Conservation (phyloP, 441 rosid species). For the Gossypium laxum region DNA sequence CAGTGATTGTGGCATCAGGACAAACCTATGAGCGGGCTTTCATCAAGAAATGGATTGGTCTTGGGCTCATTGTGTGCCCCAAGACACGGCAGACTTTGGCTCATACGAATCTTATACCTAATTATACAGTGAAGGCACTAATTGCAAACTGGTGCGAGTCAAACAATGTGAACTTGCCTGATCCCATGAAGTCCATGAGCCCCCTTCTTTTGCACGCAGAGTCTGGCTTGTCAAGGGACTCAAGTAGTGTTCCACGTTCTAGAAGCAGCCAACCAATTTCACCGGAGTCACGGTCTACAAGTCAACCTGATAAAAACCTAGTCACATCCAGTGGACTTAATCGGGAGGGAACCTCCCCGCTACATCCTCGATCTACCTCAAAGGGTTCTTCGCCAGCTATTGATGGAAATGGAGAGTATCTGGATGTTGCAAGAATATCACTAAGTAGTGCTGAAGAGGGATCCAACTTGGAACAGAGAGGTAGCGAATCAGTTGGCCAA, state of each 20-base stretch:
- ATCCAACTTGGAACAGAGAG: constrained; percentile 38
- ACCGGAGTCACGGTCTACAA: constrained; percentile 39
- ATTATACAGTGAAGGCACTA: constrained; percentile 80
- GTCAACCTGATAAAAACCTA: constrained; percentile 35
- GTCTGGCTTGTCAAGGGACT: constrained; percentile 29
- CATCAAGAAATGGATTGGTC: constrained; percentile 74
- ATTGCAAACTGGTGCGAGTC: constrained; percentile 43
- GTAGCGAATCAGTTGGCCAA: constrained; percentile 34
- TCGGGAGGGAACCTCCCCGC: constrained; percentile 42
- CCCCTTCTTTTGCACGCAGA: constrained; percentile 42
- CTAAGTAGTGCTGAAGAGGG: constrained; percentile 39
- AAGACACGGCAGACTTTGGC: constrained; percentile 67
- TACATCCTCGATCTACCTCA: constrained; percentile 49
- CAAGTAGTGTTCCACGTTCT: constrained; percentile 24
- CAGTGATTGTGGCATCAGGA: constrained; percentile 91
- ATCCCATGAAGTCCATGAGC: constrained; percentile 49
- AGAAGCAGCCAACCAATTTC: constrained; percentile 34
- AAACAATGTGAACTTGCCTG: constrained; percentile 63
- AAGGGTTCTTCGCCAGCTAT: constrained; percentile 39
- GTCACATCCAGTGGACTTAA: constrained; percentile 32
- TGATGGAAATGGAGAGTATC: constrained; percentile 33
- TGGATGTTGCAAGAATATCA: constrained; percentile 36
- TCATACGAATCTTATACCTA: constrained; percentile 68
- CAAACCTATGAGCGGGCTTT: constrained; percentile 83
- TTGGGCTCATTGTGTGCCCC: constrained; percentile 83